phyloP scores from a whole-genome alignment of 2,329 filamentous ascomycete genomes.

The Colletotrichum noveboracense region DNA sequence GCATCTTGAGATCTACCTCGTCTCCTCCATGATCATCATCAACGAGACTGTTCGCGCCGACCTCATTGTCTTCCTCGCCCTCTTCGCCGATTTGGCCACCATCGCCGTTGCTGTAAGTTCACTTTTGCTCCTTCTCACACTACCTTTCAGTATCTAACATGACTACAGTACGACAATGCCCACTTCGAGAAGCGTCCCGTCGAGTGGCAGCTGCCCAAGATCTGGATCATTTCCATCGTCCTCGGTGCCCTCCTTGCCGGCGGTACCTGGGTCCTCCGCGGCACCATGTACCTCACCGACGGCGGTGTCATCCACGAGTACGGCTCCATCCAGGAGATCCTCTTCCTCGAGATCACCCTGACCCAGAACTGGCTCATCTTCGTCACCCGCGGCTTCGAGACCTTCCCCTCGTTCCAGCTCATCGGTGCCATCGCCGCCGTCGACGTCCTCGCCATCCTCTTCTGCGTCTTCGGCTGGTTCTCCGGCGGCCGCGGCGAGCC shows the following conservation, averaged over 20 bases:
- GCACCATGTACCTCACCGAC: slow-evolving; percentile 69
- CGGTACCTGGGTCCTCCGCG: slow-evolving; percentile 77
- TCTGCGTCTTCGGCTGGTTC: slow-evolving; percentile 79
- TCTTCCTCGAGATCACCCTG: slow-evolving; percentile 76
- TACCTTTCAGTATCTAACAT: neutral
- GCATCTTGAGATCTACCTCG: slow-evolving; percentile 78
- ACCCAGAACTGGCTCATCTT: slow-evolving; percentile 84
- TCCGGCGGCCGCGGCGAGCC: slow-evolving; percentile 49
- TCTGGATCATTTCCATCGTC: slow-evolving; percentile 77
- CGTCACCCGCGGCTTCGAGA: slow-evolving; percentile 75
- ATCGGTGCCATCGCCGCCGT: slow-evolving; percentile 74
- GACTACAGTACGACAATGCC: slow-evolving; percentile 69
- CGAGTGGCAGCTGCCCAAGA: slow-evolving; percentile 83
- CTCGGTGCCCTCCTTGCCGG: slow-evolving; percentile 72
- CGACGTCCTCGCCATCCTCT: slow-evolving; percentile 74
- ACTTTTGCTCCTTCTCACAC: neutral
- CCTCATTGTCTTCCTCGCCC: slow-evolving; percentile 79
- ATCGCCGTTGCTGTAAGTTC: slow-evolving; percentile 66
- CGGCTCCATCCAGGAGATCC: slow-evolving; percentile 75
- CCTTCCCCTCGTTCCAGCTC: slow-evolving; percentile 77
- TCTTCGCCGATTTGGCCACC: slow-evolving; percentile 81
- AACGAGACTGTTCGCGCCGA: slow-evolving; percentile 77
- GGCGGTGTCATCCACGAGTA: slow-evolving; percentile 79
- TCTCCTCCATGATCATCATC: slow-evolving; percentile 80
- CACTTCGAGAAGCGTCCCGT: slow-evolving; percentile 77